Evolutionary conservation across 495 filamentous ascomycete species (phyloP).

Genomic region (Trichoderma virens): DNA sequence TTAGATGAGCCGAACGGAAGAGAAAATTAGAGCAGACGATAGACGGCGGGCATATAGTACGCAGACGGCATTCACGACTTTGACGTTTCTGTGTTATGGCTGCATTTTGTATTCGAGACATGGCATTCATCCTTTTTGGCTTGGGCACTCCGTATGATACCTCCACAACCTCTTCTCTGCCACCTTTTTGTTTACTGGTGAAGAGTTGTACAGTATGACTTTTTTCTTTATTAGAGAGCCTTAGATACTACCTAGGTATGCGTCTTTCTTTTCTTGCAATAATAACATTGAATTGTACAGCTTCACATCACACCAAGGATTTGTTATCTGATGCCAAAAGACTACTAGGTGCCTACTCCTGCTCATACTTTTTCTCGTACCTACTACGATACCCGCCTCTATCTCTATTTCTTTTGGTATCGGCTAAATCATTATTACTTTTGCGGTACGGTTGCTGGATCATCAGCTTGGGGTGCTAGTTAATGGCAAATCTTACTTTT

Average conservation of each 20-base stretch:
- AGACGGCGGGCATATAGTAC: constrained; percentile 1
- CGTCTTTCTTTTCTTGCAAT: neutral
- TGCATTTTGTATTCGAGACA: constrained; percentile 6
- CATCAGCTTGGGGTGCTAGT: too few species aligned
- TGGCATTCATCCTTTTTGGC: neutral
- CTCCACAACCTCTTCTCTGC: neutral
- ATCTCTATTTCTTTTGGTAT: too few species aligned
- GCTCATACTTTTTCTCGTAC: too few species aligned
- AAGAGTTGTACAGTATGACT: neutral
- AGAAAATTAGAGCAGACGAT: neutral
- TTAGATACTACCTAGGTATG: neutral
- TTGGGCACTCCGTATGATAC: constrained; percentile 2
- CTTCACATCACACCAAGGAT: neutral
- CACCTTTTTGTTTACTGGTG: neutral
- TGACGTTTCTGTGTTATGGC: constrained; percentile 3
- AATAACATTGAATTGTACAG: neutral
- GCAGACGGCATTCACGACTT: neutral
- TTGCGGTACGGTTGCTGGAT: too few species aligned
- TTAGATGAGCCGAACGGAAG: neutral
- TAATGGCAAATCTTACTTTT: too few species aligned
- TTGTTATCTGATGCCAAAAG: too few species aligned
- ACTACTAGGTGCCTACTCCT: too few species aligned
- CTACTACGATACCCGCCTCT: too few species aligned
- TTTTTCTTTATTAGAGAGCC: neutral
- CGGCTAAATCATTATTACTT: too few species aligned